These are phyloP conservation scores for Penicillium italicum DNA, from an alignment of 2,329 filamentous ascomycete species.

Conservation along the genomic window DNA sequence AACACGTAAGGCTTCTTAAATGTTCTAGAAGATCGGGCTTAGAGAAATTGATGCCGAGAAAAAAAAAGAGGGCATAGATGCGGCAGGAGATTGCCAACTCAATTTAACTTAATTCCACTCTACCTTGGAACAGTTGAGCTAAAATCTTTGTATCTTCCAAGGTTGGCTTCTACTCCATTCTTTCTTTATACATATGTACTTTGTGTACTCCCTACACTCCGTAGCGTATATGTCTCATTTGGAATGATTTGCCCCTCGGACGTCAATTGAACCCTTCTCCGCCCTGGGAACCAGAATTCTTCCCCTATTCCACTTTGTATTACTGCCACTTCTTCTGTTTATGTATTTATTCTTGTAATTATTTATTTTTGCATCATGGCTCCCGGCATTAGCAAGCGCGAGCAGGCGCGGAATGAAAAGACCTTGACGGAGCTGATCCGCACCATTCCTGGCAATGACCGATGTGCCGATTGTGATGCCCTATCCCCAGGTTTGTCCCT, in stretches of 20 bases:
- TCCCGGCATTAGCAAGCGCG: conserved; percentile 80
- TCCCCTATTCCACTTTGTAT: conserved; percentile 13
- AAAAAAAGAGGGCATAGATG: neutral
- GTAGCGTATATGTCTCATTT: neutral
- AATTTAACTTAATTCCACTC: neutral
- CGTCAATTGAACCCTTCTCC: conserved; percentile 9
- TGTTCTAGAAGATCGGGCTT: conserved; percentile 1
- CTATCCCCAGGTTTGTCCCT: conserved; percentile 76
- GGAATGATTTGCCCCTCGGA: conserved; percentile 8
- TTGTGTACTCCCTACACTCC: too few relatives aligned
- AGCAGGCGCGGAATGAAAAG: conserved; percentile 96
- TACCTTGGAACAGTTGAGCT: neutral
- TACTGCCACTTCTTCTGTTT: conserved; percentile 13
- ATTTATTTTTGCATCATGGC: conserved; percentile 54
- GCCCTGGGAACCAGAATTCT: conserved; percentile 8
- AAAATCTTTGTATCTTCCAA: neutral
- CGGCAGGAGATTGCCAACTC: neutral
- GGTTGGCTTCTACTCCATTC: too few relatives aligned
- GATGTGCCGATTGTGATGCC: conserved; percentile 88
- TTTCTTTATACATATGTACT: neutral
- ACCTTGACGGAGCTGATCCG: conserved; percentile 84
- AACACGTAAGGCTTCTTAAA: neutral
- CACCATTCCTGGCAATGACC: conserved; percentile 79
- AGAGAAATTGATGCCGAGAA: neutral
- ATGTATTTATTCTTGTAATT: conserved; percentile 17